Base-by-base conservation (phyloP, 2,329 filamentous ascomycete genomes). In the Coniochaeta prunicola region DNA sequence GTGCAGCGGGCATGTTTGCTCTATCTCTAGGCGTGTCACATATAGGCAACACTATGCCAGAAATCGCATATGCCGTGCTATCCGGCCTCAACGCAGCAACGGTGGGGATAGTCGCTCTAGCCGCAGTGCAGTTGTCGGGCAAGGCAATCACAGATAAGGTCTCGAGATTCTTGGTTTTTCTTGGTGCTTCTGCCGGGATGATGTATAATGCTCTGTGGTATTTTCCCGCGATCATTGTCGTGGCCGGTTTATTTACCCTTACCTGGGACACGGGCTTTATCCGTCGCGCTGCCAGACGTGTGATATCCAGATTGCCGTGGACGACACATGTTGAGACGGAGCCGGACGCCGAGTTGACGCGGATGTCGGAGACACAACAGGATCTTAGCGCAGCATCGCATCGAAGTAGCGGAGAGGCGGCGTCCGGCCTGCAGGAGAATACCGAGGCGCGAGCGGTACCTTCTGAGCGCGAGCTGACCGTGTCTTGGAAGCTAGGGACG, bases 181-280 rank as follows among this genome's bases (percentile, higher is more conserved):
- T 86, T 7, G 81, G 81, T 3, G 88, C 77, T 0, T 77, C 80
- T 9, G 87, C 86, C 0, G 89, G 88, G 0, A 72, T 91, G 63
- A 76, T 88, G 55, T 91, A 91, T 64, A 90, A 85, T 56, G 82
- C 87, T 0, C 71, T 91, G 0, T 92, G 89, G 89, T 92, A 89
- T 63, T 91, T 90, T 53, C 89, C 89, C 0, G 65, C 83, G 0
- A 67, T 91, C 4, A 86, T 91, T 71, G 64, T 80, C 0, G 62
- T 76, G 1, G 82, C 79, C 0, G 88, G 87, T 0, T 12, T 78
- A 1, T 69, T 71, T 0, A 81, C 83, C 0, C 69, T 84, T 0
- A 57, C 81, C 0, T 85, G 82, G 75, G 87, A 90, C 69, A 24
- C 31, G 1, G 53, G 53, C 5, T 2, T 50, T 6, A 2, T 30